Evolutionary conservation across 2,329 filamentous ascomycete genomes (phyloP).

Genomic region (Scytalidium sp.): DNA sequence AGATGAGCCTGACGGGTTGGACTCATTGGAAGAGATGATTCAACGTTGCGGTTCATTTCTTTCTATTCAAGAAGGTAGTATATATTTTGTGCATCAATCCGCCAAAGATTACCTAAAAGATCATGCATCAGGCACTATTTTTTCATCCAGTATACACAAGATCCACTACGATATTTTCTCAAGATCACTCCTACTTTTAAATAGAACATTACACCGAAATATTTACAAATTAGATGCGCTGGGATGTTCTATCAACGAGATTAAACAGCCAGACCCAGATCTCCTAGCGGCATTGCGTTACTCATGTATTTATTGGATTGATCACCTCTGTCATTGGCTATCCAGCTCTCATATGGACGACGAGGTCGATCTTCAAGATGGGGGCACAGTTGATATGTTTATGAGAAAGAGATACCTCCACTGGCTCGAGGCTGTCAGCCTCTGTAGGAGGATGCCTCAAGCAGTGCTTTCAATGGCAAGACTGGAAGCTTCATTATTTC

Average conservation of each 20-base stretch:
- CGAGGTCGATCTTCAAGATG: conserved; percentile 11
- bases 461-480: conserved; percentile 6
- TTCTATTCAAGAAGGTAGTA: conserved; percentile 21
- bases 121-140: conserved; percentile 21
- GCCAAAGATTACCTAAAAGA: conserved; percentile 38
- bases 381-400: conserved; percentile 15
- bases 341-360: background rate
- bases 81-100: conserved; percentile 40
- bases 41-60: conserved; percentile 26
- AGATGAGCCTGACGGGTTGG: conserved; percentile 13
- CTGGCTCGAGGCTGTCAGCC: conserved; percentile 28
- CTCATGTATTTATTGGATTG: conserved; percentile 28
- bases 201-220: conserved; percentile 28
- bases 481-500: background rate
- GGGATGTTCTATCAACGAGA: conserved; percentile 19
- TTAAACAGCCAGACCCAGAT: conserved; percentile 19
- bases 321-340: conserved; percentile 20
- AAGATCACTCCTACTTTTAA: conserved; percentile 31
- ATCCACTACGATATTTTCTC: conserved; percentile 30
- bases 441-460: conserved; percentile 9
- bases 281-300: conserved; percentile 17
- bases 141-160: conserved; percentile 21
- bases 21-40: conserved; percentile 16
- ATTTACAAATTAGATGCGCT: conserved; percentile 29
- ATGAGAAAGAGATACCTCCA: conserved; percentile 19